These are phyloP conservation scores for Ochetophila trinervis DNA, from an alignment of 306 rosid genomes.

Conservation along the genomic window DNA sequence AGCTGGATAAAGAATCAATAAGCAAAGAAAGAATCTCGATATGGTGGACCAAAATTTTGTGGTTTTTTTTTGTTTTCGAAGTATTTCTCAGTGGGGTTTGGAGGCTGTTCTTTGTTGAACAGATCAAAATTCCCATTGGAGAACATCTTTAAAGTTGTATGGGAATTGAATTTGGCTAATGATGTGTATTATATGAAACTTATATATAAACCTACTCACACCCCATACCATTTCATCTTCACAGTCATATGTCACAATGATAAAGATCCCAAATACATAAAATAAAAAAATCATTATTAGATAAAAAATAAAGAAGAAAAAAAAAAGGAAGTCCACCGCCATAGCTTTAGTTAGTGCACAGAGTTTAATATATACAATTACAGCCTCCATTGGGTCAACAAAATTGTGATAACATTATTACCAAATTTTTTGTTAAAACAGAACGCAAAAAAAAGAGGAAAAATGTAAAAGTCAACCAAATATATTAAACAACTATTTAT, in stretches of 20 bases:
- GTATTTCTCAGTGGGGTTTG: neutral
- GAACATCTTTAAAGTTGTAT: neutral
- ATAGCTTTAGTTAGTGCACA: no score
- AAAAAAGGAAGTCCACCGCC: neutral
- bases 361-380: no score
- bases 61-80: no score
- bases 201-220: neutral
- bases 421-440: no score
- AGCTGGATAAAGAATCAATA: neutral
- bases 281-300: neutral
- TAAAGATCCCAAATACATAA: neutral
- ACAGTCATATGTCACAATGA: neutral
- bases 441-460: no score
- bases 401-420: no score
- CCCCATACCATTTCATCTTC: neutral
- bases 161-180: conserved; percentile 14
- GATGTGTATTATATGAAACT: neutral
- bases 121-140: neutral
- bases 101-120: conserved; percentile 5
- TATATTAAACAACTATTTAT: no score
- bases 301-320: neutral
- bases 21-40: neutral
- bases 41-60: neutral
- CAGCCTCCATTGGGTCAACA: no score
- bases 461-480: no score